phyloP scores from a whole-genome alignment of 2,329 filamentous ascomycete species.

The Dactylella cylindrospora region DNA sequence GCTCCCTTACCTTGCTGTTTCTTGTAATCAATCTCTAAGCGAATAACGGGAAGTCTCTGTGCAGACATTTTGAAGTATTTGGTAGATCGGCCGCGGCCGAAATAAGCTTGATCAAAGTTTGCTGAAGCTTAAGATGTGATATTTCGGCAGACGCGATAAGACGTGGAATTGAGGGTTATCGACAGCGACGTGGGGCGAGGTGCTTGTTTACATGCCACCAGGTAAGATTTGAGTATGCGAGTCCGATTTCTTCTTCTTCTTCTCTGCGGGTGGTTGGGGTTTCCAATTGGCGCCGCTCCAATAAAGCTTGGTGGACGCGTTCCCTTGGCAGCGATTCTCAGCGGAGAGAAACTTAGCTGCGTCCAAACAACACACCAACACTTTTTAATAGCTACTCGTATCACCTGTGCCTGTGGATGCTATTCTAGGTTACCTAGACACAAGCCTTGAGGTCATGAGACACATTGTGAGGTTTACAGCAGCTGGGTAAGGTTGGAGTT shows the following conservation, averaged over 20 bases:
- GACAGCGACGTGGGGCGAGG: slow-evolving; percentile 3
- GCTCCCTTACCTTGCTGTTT: slow-evolving; percentile 71
- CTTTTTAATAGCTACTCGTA: too few species aligned
- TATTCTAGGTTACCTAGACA: too few species aligned
- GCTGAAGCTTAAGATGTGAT: slow-evolving; percentile 11
- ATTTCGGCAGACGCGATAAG: neutral
- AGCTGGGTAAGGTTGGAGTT: too few species aligned
- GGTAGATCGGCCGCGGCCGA: slow-evolving; percentile 20
- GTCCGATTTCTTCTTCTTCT: too few species aligned
- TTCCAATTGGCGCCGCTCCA: too few species aligned
- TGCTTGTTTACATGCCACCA: slow-evolving; percentile 27
- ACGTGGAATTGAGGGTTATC: slow-evolving; percentile 2
- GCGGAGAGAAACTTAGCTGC: too few species aligned
- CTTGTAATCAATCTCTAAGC: slow-evolving; percentile 69
- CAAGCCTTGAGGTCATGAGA: too few species aligned
- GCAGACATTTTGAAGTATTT: slow-evolving; percentile 32
- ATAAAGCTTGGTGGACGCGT: slow-evolving; percentile 44
- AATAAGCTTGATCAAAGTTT: slow-evolving; percentile 1
- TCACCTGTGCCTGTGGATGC: too few species aligned
- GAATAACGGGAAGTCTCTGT: slow-evolving; percentile 47
- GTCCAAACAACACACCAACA: too few species aligned
- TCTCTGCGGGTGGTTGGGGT: slow-evolving; percentile 20
- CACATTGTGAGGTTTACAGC: too few species aligned
- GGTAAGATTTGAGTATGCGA: slow-evolving; percentile 32
- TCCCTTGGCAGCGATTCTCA: slow-evolving; percentile 42